These are phyloP conservation scores for Petunia axillaris DNA, from an alignment of 257 asterid species.

Conservation along the genomic window DNA sequence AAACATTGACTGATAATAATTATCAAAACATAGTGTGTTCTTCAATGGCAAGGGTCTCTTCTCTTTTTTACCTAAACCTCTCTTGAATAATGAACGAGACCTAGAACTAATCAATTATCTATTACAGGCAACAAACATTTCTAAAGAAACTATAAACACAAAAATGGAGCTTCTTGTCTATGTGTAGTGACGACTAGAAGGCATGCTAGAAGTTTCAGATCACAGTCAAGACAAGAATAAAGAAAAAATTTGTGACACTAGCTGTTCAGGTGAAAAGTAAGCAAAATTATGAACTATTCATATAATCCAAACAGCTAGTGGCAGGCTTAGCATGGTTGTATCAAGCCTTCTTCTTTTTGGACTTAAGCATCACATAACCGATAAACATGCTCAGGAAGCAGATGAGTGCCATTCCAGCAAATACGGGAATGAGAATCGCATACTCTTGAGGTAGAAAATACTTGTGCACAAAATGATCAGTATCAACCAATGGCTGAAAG, in stretches of 20 bases:
- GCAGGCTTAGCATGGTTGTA: constrained; percentile 20
- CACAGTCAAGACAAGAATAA: background rate
- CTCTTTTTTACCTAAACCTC: background rate
- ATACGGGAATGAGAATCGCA: constrained; percentile 71
- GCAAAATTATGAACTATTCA: constrained; percentile 13
- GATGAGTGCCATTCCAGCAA: constrained; percentile 61
- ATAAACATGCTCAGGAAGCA: constrained; percentile 70
- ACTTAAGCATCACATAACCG: constrained; percentile 85
- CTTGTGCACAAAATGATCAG: constrained; percentile 84
- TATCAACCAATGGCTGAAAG: constrained; percentile 88
- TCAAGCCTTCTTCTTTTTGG: constrained; percentile 74
- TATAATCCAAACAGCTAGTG: constrained; percentile 9
- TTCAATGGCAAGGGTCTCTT: background rate
- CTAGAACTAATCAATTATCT: too few species aligned
- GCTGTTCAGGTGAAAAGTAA: background rate
- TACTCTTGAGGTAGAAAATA: constrained; percentile 92
- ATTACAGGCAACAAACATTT: background rate
- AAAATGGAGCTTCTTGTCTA: constrained; percentile 1
- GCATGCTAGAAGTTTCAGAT: constrained; percentile 3
- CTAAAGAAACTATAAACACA: background rate
- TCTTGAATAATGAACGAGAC: too few species aligned
- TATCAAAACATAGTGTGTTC: background rate
- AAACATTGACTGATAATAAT: background rate
- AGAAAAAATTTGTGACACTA: background rate
- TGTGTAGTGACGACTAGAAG: background rate